Base-by-base conservation (phyloP, 2,329 filamentous ascomycete species). In the Sporothrix schenckii region DNA sequence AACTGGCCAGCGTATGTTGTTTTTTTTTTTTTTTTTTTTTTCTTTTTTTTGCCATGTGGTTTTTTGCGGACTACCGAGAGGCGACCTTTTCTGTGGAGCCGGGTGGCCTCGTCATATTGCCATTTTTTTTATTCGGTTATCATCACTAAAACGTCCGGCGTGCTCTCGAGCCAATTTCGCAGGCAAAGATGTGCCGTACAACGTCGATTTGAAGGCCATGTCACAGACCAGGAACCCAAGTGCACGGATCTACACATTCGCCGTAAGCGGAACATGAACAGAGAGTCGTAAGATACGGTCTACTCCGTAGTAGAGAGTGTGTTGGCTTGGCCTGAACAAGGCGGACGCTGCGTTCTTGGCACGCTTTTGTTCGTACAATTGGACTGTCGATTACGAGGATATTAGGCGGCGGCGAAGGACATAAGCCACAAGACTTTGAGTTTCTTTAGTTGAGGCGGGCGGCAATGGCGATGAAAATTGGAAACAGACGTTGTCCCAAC, bases 31-130 rank as follows among this genome's bases (percentile, higher is more conserved):
- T 44, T 52, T 39, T 39, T 44, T 52, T 39, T 39, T 44, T 52
- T n/a, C n/a, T 24, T 24, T 24, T 24, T 39, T 39, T 44, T 52
- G 68, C 47, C 68, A 69, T 66, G 49, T 69, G 68, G 56, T 53
- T 53, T 69, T 66, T 66, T 66, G 63, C 53, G 63, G 63, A 52
- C 21, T 41, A 39, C 47, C 27, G 9, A n/a, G 52, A 60, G 39
- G 41, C 39, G 53, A 60, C 16, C 39, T 27, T 44, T 68, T 44
- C 30, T 65, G 61, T 65, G 61, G 61, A 34, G 61, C 50, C 61
- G 34, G 34, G 34, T 34, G 34, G 34, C 34, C 34, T 34, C 24
- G 9, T 16, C 13, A 61, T 47, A 24, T 27, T 24, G 4, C 6
- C 34, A 44, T 24, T 24, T 61, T 24, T 21, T 27, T 16, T 27